phyloP scores from a whole-genome alignment of 2,329 filamentous ascomycete species.

The Trichoderma afroharzianum region DNA sequence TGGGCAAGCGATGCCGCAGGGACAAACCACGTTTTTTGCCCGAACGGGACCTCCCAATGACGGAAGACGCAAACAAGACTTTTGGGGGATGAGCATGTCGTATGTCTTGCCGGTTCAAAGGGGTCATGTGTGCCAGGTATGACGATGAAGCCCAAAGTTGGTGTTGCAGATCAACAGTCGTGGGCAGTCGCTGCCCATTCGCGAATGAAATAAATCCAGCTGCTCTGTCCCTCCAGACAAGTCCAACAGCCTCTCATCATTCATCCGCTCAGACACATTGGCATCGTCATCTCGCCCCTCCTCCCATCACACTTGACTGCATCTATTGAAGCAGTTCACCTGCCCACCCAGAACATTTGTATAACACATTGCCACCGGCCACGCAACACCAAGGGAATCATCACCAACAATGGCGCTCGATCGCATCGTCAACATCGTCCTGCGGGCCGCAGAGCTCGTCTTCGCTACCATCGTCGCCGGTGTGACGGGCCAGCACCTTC shows the following conservation, averaged over 20 bases:
- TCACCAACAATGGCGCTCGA: constrained; percentile 35
- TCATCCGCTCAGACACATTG: not conserved
- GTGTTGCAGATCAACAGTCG: constrained; percentile 10
- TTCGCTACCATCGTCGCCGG: constrained; percentile 71
- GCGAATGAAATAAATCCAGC: constrained; percentile 13
- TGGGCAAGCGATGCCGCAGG: not conserved
- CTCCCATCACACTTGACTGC: too few species aligned
- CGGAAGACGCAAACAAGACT: not conserved
- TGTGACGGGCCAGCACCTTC: constrained; percentile 64
- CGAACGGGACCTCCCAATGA: not conserved
- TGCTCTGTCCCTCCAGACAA: constrained; percentile 7
- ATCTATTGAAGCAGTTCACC: not conserved
- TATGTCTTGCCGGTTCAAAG: not conserved
- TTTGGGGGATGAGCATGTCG: not conserved
- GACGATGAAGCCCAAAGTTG: constrained; percentile 6
- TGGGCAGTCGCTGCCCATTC: not conserved
- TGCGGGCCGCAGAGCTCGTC: constrained; percentile 52
- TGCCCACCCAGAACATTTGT: not conserved
- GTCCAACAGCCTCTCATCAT: not conserved
- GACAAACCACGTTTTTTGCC: not conserved
- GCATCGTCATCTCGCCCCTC: not conserved
- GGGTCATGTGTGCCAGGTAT: constrained; percentile 14
- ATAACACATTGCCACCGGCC: not conserved
- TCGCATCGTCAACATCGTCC: constrained; percentile 37
- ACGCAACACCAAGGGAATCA: not conserved